phyloP scores from a whole-genome alignment of 2,329 filamentous ascomycete species.

The Aspergillus novoparasiticus region DNA sequence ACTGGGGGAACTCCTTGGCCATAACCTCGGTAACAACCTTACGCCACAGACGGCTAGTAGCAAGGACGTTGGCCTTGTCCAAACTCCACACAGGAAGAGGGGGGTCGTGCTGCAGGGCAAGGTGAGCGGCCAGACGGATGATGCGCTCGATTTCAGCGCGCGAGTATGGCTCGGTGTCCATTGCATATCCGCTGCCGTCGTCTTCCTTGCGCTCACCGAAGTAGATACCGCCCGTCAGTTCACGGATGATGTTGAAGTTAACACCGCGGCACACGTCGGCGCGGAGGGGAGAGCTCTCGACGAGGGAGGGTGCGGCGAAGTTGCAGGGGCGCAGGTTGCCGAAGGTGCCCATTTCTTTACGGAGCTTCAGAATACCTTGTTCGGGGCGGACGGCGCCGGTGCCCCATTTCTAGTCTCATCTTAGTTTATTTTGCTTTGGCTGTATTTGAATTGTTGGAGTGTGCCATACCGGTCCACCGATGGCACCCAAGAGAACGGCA shows the following conservation, averaged over 20 bases:
- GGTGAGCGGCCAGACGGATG: slow-evolving; percentile 75
- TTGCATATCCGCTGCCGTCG: slow-evolving; percentile 71
- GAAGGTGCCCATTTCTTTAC: slow-evolving; percentile 91
- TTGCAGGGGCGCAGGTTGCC: slow-evolving; percentile 95
- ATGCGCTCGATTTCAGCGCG: slow-evolving; percentile 85
- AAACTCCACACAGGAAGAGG: slow-evolving; percentile 80
- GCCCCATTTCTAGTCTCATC: slow-evolving; percentile 72
- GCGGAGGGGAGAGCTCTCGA: slow-evolving; percentile 85
- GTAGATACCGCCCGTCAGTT: slow-evolving; percentile 92
- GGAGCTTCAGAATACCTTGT: slow-evolving; percentile 85
- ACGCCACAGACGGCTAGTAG: slow-evolving; percentile 85
- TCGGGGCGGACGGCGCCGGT: slow-evolving; percentile 86
- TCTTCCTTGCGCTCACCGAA: slow-evolving; percentile 85
- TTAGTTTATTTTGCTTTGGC: slow-evolving; percentile 8
- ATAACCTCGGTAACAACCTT: slow-evolving; percentile 84
- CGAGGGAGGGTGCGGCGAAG: slow-evolving; percentile 85
- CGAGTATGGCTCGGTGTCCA: slow-evolving; percentile 86
- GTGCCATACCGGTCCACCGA: slow-evolving; percentile 75
- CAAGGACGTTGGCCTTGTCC: slow-evolving; percentile 96
- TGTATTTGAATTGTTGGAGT: background rate
- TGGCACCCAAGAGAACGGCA: slow-evolving; percentile 88
- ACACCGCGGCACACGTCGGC: slow-evolving; percentile 80
- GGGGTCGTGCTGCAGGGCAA: slow-evolving; percentile 76
- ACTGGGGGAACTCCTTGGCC: slow-evolving; percentile 82
- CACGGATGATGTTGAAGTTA: slow-evolving; percentile 90